Percentiles rank a stretch among this genome's conserved stretches.
These are phyloP conservation scores for Cyberlindnera meyerae DNA, from an alignment of 805 yeast species.

Conservation along the genomic window DNA sequence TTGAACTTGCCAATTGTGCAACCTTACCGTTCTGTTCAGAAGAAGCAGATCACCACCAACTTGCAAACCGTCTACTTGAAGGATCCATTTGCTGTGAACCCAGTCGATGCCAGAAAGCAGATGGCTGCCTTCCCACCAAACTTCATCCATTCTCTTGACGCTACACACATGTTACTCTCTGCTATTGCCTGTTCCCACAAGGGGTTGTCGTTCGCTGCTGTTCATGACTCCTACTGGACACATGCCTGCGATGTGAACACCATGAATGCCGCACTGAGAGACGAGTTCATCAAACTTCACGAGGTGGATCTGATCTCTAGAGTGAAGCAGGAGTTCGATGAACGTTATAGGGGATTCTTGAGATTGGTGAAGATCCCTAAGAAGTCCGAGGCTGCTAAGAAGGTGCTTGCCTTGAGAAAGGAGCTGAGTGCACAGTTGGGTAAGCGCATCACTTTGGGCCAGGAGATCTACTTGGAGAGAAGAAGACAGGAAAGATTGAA, in stretches of 20 bases:
- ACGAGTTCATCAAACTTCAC: constrained; percentile 76
- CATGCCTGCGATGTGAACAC: constrained; percentile 79
- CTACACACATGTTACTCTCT: constrained; percentile 92
- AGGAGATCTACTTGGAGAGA: constrained; percentile 70
- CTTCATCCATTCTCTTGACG: constrained; percentile 91
- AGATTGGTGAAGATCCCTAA: constrained; percentile 53
- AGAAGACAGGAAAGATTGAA: constrained; percentile 51
- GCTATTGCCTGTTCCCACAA: constrained; percentile 68
- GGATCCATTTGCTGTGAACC: constrained; percentile 81
- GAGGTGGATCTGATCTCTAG: constrained; percentile 64
- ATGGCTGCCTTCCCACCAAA: constrained; percentile 94
- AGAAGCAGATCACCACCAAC: constrained; percentile 68
- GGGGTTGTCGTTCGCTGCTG: constrained; percentile 80
- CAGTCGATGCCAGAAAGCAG: constrained; percentile 86
- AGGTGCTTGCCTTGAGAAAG: constrained; percentile 45
- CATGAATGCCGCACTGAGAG: constrained; percentile 69
- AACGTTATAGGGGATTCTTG: constrained; percentile 69
- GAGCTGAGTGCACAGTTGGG: constrained; percentile 45
- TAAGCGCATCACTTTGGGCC: constrained; percentile 53
- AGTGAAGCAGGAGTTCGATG: constrained; percentile 73
- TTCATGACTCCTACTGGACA: constrained; percentile 98
- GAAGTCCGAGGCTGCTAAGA: constrained; percentile 44
- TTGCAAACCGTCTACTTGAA: constrained; percentile 81
- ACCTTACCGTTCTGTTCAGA: constrained; percentile 75
- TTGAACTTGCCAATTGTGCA: constrained; percentile 94